Evolutionary conservation across 345 rosid genomes (phyloP).

Genomic region (Syzygium jambos): DNA sequence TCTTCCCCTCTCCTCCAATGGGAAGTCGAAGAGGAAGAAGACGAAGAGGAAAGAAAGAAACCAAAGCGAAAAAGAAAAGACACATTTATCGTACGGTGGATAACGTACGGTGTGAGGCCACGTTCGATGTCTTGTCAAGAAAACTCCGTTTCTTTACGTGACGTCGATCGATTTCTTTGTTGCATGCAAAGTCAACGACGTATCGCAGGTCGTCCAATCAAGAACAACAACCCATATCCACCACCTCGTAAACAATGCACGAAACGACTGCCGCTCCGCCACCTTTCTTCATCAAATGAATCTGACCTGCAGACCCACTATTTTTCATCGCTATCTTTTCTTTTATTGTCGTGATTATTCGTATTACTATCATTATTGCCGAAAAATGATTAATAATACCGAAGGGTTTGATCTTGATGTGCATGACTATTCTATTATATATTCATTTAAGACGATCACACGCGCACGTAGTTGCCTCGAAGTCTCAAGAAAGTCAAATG

Average conservation of each 20-base stretch:
- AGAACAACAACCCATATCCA: background rate
- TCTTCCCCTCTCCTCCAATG: background rate
- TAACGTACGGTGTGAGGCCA: background rate
- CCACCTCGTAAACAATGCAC: background rate
- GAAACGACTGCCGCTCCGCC: background rate
- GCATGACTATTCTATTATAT: background rate
- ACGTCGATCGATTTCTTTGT: background rate
- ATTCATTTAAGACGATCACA: background rate
- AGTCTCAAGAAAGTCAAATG: constrained; percentile 27
- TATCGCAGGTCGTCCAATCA: background rate
- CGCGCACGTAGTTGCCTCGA: constrained; percentile 31
- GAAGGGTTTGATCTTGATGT: background rate
- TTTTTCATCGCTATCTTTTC: background rate
- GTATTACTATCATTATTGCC: background rate
- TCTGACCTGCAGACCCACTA: background rate
- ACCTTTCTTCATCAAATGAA: background rate
- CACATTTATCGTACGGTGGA: background rate
- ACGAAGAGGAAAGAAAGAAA: background rate
- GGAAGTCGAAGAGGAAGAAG: background rate
- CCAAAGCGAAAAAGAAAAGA: background rate
- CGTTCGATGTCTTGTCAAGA: background rate
- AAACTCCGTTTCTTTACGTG: background rate
- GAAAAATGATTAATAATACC: too few relatives aligned
- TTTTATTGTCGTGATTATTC: background rate
- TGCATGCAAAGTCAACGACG: background rate